Evolutionary conservation across 345 rosid species (phyloP).

Genomic region (Gossypium turneri): DNA sequence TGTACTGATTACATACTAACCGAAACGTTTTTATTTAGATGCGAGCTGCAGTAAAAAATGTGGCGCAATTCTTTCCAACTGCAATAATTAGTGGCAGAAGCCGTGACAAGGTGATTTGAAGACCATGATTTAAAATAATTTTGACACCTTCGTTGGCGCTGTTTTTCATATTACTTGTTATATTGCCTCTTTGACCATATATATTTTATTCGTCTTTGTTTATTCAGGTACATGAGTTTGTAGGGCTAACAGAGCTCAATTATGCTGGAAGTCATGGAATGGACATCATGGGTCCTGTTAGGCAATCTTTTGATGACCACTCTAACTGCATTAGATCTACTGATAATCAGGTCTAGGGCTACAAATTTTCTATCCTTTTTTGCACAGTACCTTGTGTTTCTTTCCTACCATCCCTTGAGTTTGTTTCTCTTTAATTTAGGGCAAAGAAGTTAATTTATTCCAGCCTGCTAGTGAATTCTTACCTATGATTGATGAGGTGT

Average conservation of each 20-base stretch:
- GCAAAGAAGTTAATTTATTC: conserved; percentile 64
- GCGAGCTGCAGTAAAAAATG: conserved; percentile 65
- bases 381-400: neutral
- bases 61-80: conserved; percentile 81
- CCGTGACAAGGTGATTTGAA: conserved; percentile 68
- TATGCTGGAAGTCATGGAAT: conserved; percentile 99
- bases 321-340: conserved; percentile 39
- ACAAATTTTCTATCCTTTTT: neutral
- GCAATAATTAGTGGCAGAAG: conserved; percentile 98
- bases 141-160: neutral
- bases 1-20: neutral
- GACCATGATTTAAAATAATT: neutral
- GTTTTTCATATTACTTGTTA: neutral
- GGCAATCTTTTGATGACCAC: conserved; percentile 38
- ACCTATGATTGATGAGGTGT: conserved; percentile 63
- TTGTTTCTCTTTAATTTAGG: conserved; percentile 25
- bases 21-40: conserved; percentile 41
- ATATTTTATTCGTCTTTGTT: conserved; percentile 2
- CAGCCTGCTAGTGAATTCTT: conserved; percentile 81
- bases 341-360: conserved; percentile 46
- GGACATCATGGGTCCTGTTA: conserved; percentile 87
- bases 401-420: neutral
- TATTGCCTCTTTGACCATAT: neutral
- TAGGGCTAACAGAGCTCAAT: conserved; percentile 63
- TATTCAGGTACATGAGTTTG: conserved; percentile 75